A percentile compares a stretch with the other conserved stretches of the same genome.
These are phyloP conservation scores for Ceratonia siliqua DNA, from an alignment of 306 rosid genomes.

Conservation along the genomic window DNA sequence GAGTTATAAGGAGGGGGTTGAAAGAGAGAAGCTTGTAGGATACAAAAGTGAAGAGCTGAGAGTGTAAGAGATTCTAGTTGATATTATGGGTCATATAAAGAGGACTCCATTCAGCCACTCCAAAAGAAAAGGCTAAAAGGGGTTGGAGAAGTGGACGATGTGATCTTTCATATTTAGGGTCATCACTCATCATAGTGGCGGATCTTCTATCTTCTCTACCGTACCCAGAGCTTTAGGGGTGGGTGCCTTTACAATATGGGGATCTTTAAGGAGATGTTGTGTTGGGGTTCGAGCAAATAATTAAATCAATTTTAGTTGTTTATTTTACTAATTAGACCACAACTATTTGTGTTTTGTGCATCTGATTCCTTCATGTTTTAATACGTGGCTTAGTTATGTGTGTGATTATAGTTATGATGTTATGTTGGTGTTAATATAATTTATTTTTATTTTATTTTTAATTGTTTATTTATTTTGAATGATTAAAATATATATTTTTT, in stretches of 20 bases:
- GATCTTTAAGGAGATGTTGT: constrained; percentile 59
- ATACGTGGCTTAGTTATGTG: constrained; percentile 20
- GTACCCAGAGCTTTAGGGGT: background rate
- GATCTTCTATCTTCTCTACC: constrained; percentile 50
- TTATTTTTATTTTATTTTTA: no score
- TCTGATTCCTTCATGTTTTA: constrained; percentile 43
- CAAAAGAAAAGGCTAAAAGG: constrained; percentile 36
- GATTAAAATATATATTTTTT: no score
- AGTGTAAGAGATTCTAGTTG: constrained; percentile 47
- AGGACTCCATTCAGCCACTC: constrained; percentile 51
- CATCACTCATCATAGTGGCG: constrained; percentile 10
- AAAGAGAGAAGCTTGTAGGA: constrained; percentile 50
- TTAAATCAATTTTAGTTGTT: background rate
- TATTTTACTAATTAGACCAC: background rate
- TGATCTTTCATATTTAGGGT: constrained; percentile 32
- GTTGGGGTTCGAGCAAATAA: constrained; percentile 2
- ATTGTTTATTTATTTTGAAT: no score
- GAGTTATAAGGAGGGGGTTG: constrained; percentile 31
- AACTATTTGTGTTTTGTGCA: constrained; percentile 10
- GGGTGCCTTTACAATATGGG: constrained; percentile 7
- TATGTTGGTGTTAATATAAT: no score
- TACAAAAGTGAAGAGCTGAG: constrained; percentile 56
- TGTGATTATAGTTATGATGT: no score
- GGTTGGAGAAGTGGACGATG: constrained; percentile 44
- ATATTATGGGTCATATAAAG: constrained; percentile 49